Base-by-base conservation (phyloP, 176 grass and related monocot genomes). In the Eleusine indica region DNA sequence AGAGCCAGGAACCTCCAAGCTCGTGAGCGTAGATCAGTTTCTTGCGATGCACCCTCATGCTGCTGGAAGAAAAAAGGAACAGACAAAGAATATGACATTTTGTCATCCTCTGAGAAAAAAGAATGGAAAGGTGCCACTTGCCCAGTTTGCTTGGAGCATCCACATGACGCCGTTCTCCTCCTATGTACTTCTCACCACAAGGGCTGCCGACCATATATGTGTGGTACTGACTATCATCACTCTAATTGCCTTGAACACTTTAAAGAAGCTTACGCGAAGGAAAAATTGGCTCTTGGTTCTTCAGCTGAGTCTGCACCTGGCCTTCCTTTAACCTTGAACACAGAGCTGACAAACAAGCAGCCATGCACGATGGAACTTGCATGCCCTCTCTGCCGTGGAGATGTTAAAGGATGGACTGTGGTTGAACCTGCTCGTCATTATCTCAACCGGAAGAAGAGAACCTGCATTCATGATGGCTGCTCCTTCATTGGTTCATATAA, bases 151-250 rank as follows among this genome's bases (percentile, higher is more conserved):
- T 84, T 98, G 87, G 96, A 98, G 78, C 80, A 89, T 58, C 96
- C 96, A 44, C 96, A 98, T 77, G 92, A 92, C 86, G 93, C 96
- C n/a, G 91, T 98, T n/a, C 93, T 98, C 74, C 96, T 98, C 66
- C 87, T 95, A 51, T 98, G 96, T 53, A 93, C 93, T 43, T 95
- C 96, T 79, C 92, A 98, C 73, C 80, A 98, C 74, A 95, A 95
- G 79, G 96, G 93, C 56, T 98, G 96, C 74, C 96, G 93, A 17
- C 89, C 96, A 70, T 98, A 94, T 66, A 98, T 98, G 96, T 98
- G 96, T 77, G 96, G 85, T 69, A 98, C 96, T 40, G 88, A 92
- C 74, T 84, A 86, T 70, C 91, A 85, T 44, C 93, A 91, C 78
- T 98, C 96, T 12, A 98, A 95, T 70, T 98, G 96, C 72, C 93